Conservation (phyloP, 805 yeast genomes). For the Ogataea ramenticola region DNA sequence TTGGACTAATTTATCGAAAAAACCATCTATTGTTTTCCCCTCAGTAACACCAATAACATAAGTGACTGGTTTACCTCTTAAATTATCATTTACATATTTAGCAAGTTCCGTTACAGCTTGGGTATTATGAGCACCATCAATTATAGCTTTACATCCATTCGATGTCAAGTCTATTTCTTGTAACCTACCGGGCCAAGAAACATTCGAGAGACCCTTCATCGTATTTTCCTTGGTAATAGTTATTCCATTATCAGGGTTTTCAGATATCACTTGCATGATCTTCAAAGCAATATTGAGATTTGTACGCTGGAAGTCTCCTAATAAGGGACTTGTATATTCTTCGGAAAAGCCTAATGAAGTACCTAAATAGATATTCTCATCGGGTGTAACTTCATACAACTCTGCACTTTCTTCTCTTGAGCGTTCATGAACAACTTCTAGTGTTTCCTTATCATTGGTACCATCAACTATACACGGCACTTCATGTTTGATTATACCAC, state of each 20-base stretch:
- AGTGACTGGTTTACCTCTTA: constrained; percentile 21
- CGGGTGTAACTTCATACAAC: constrained; percentile 4
- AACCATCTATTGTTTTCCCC: constrained; percentile 53
- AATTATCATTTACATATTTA: constrained; percentile 35
- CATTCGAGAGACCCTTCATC: constrained; percentile 41
- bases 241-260: neutral
- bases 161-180: constrained; percentile 39
- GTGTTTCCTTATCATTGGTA: constrained; percentile 45
- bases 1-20: constrained; percentile 44
- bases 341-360: constrained; percentile 5
- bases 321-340: constrained; percentile 41
- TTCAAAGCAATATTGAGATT: constrained; percentile 65
- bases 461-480: constrained; percentile 70
- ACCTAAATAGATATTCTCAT: constrained; percentile 2
- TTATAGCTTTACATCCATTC: constrained; percentile 26
- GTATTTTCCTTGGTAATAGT: constrained; percentile 24
- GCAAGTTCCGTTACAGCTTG: constrained; percentile 74
- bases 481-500: constrained; percentile 67
- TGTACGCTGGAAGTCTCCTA: constrained; percentile 65
- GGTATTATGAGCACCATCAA: constrained; percentile 93
- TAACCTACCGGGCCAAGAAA: constrained; percentile 85
- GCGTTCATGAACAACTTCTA: constrained; percentile 33
- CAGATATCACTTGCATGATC: constrained; percentile 34
- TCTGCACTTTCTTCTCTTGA: constrained; percentile 24
- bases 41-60: constrained; percentile 71